phyloP scores from a whole-genome alignment of 805 yeast species.

The Metschnikowia aberdeeniae region DNA sequence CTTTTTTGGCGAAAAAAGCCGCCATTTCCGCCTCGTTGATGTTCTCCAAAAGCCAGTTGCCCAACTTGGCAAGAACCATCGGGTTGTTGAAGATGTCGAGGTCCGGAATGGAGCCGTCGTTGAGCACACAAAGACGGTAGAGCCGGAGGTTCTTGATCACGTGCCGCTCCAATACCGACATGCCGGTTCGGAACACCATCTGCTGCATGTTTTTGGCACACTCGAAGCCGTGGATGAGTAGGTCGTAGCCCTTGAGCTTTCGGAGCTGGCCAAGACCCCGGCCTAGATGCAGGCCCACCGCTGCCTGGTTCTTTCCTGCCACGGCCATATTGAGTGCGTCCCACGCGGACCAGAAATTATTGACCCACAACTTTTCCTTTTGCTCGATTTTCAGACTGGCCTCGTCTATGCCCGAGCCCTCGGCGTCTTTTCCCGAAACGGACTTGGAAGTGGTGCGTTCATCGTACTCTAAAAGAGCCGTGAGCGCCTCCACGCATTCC shows the following conservation, averaged over 20 bases:
- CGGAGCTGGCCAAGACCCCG: constrained; percentile 16
- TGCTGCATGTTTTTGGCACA: constrained; percentile 82
- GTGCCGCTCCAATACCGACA: constrained; percentile 81
- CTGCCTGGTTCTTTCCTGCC: constrained; percentile 14
- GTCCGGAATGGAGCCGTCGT: constrained; percentile 75
- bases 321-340: constrained; percentile 44
- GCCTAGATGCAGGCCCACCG: constrained; percentile 16
- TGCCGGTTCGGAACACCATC: constrained; percentile 81
- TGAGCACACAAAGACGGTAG: constrained; percentile 81
- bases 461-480: constrained; percentile 67
- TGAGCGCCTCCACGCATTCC: constrained; percentile 85
- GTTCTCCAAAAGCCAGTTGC: constrained; percentile 87
- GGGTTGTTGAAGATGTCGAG: constrained; percentile 79
- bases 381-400: constrained; percentile 29
- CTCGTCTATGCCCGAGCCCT: constrained; percentile 20
- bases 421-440: constrained; percentile 17
- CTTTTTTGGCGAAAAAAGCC: constrained; percentile 27
- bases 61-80: constrained; percentile 74
- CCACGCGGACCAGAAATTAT: constrained; percentile 62
- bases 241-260: constrained; percentile 44
- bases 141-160: constrained; percentile 73
- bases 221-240: constrained; percentile 65
- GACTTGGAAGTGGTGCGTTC: constrained; percentile 21
- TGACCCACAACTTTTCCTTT: constrained; percentile 65
- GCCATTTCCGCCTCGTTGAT: constrained; percentile 69